Conservation (phyloP, 1,284 basidiomycete genomes). For the Fomitiporia mediterranea region DNA sequence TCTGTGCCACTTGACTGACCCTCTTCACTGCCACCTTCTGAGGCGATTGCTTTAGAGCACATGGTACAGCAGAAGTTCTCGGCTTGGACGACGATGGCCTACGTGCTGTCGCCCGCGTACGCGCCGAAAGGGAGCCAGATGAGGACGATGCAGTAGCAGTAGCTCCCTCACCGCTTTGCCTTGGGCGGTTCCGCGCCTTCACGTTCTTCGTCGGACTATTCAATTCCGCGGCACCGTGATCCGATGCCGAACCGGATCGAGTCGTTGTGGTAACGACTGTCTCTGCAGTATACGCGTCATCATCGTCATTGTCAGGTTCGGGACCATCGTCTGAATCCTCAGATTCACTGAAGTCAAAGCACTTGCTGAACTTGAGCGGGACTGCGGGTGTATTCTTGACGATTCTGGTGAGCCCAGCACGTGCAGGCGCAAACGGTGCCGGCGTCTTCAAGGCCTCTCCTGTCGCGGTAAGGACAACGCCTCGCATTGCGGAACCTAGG, state of each 20-base stretch:
- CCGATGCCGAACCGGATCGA: conserved; percentile 25
- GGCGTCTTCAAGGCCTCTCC: conserved; percentile 69
- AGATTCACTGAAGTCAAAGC: conserved; percentile 53
- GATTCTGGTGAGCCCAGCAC: conserved; percentile 52
- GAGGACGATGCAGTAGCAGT: too few species aligned
- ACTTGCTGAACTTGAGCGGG: conserved; percentile 66
- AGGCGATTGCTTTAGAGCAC: conserved; percentile 1
- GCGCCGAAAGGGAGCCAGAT: neutral
- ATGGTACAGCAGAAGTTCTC: conserved; percentile 1
- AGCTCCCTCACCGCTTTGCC: neutral
- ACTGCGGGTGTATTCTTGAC: conserved; percentile 62
- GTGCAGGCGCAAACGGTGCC: conserved; percentile 33
- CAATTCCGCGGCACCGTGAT: neutral
- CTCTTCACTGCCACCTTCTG: conserved; percentile 12
- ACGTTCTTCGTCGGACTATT: conserved; percentile 13
- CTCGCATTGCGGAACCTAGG: conserved; percentile 72
- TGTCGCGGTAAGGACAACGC: conserved; percentile 69
- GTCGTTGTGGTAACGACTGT: conserved; percentile 7
- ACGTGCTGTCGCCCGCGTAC: neutral
- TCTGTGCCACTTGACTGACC: conserved; percentile 18
- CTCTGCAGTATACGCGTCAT: conserved; percentile 30
- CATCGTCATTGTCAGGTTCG: conserved; percentile 25
- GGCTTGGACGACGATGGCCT: neutral
- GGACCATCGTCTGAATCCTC: conserved; percentile 31
- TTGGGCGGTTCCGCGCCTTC: neutral